Evolutionary conservation across 345 rosid genomes (phyloP).

Genomic region (Populus davidiana): DNA sequence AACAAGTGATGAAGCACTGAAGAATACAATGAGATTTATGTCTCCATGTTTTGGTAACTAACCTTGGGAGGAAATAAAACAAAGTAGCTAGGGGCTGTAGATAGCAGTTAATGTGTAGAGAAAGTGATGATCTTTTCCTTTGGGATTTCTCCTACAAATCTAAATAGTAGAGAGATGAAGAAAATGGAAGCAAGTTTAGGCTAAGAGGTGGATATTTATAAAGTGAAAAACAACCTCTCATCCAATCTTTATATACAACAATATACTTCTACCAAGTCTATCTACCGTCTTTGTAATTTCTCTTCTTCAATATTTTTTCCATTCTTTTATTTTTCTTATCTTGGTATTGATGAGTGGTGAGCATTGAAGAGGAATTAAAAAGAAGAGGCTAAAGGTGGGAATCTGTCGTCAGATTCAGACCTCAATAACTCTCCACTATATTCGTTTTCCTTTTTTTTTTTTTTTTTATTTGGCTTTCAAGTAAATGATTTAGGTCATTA

Average conservation of each 20-base stretch:
- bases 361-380: conserved; percentile 16
- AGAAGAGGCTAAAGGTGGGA: conserved; percentile 35
- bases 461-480: not conserved
- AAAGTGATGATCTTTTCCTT: conserved; percentile 13
- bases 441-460: not conserved
- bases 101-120: conserved; percentile 22
- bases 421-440: conserved; percentile 29
- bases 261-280: not conserved
- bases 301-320: not conserved
- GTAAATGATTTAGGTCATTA: conserved; percentile 9
- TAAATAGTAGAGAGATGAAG: conserved; percentile 34
- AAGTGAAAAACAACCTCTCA: conserved; percentile 22
- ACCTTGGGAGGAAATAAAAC: conserved; percentile 36
- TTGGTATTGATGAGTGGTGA: conserved; percentile 7
- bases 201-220: conserved; percentile 37
- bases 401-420: conserved; percentile 26
- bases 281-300: not conserved
- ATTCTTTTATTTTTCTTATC: not conserved
- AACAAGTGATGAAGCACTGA: conserved; percentile 44
- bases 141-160: conserved; percentile 28
- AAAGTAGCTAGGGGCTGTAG: not conserved
- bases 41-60: conserved; percentile 37
- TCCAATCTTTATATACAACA: not conserved
- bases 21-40: conserved; percentile 24
- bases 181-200: conserved; percentile 37